A percentile compares a stretch with the other conserved stretches of the same genome.
Evolutionary conservation across 768 basidiomycete species (phyloP).

Genomic region (Rossbeevera mucosa): DNA sequence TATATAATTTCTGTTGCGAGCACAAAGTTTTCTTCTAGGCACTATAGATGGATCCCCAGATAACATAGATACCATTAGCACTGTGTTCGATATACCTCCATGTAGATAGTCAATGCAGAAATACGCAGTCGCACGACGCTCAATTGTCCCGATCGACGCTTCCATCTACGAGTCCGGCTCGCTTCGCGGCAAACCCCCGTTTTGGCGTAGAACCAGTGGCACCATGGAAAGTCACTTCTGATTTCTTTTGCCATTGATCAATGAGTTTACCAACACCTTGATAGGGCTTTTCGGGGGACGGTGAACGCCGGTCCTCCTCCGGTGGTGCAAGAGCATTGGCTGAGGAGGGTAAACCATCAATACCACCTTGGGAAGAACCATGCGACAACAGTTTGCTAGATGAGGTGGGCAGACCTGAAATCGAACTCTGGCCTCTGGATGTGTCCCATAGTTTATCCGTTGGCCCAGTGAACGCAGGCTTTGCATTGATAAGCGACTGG

Average conservation of each 20-base stretch:
- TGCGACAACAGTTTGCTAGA: conserved; percentile 20
- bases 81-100: background rate
- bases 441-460: conserved; percentile 15
- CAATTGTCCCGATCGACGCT: conserved; percentile 15
- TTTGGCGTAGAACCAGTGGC: conserved; percentile 29
- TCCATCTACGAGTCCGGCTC: conserved; percentile 33
- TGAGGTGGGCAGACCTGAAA: conserved; percentile 22
- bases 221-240: conserved; percentile 46
- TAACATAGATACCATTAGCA: too few relatives aligned
- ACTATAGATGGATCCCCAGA: too few relatives aligned
- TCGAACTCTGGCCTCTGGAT: conserved; percentile 13
- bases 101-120: background rate
- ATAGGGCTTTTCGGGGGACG: conserved; percentile 74
- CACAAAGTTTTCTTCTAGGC: too few relatives aligned
- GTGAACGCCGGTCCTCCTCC: conserved; percentile 39
- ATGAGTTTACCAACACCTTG: conserved; percentile 82
- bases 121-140: background rate
- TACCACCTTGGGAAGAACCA: conserved; percentile 10
- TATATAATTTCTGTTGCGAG: too few relatives aligned
- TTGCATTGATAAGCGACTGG: conserved; percentile 8
- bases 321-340: conserved; percentile 10
- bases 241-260: conserved; percentile 84
- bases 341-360: conserved; percentile 27
- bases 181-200: conserved; percentile 40
- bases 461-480: conserved; percentile 14